A percentile compares a stretch with the other conserved stretches of the same genome.
These are phyloP conservation scores for Pseudogymnoascus sp. DNA, from an alignment of 2,329 filamentous ascomycete genomes.

Conservation along the genomic window DNA sequence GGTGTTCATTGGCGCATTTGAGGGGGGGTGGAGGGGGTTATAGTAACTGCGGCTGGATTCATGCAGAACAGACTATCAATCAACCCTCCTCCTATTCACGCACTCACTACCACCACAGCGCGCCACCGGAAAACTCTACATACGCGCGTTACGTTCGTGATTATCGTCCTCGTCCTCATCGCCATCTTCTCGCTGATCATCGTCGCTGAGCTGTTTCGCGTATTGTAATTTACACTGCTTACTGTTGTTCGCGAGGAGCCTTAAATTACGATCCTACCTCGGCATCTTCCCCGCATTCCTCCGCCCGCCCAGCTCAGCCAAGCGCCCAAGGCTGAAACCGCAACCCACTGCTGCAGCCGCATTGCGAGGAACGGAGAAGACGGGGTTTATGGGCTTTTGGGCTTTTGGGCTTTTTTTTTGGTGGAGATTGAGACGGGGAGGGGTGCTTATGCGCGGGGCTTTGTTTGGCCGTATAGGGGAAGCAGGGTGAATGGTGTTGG, in stretches of 20 bases:
- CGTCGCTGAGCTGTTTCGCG: too few relatives aligned
- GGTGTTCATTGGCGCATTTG: background rate
- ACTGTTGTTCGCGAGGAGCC: background rate
- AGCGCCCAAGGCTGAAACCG: background rate
- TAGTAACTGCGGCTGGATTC: too few relatives aligned
- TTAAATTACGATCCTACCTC: background rate
- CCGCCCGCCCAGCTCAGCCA: background rate
- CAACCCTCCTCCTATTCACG: background rate
- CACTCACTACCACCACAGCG: background rate
- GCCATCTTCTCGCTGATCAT: too few relatives aligned
- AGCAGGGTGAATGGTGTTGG: too few relatives aligned
- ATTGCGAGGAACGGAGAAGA: too few relatives aligned
- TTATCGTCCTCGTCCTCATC: background rate
- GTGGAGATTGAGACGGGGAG: background rate
- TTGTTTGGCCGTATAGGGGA: too few relatives aligned
- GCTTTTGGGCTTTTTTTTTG: too few relatives aligned
- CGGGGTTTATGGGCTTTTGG: too few relatives aligned
- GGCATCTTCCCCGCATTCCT: background rate
- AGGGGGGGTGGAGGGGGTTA: background rate
- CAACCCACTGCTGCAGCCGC: too few relatives aligned
- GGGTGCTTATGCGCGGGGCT: background rate
- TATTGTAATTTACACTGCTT: too few relatives aligned
- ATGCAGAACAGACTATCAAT: background rate
- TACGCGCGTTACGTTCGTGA: too few relatives aligned
- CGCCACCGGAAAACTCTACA: too few relatives aligned